A percentile compares a stretch with the other conserved stretches of the same genome.
These are phyloP conservation scores for Saccharomycopsis fibuligera DNA, from an alignment of 805 yeast species.

Conservation along the genomic window DNA sequence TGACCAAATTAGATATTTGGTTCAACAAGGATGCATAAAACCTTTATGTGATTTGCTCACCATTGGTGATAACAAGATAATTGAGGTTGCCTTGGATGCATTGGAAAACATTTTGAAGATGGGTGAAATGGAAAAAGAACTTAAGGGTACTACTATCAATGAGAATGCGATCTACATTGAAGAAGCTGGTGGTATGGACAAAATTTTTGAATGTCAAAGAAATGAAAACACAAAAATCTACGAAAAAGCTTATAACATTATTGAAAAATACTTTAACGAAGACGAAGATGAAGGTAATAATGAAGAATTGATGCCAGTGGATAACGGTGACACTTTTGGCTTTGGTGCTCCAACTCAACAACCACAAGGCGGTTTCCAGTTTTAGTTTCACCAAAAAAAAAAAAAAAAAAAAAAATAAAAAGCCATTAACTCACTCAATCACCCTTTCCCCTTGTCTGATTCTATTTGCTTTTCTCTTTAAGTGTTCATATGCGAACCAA, in stretches of 20 bases:
- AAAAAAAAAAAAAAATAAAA: no score
- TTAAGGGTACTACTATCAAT: slow-evolving; percentile 61
- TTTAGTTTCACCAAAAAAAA: slow-evolving; percentile 24
- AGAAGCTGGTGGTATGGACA: slow-evolving; percentile 98
- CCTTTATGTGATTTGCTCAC: slow-evolving; percentile 90
- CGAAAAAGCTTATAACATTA: slow-evolving; percentile 81
- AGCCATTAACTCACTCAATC: no score
- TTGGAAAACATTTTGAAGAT: slow-evolving; percentile 87
- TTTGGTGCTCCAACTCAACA: slow-evolving; percentile 70
- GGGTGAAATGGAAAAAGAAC: slow-evolving; percentile 89
- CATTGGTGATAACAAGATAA: slow-evolving; percentile 83
- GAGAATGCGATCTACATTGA: slow-evolving; percentile 89
- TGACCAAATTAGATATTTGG: slow-evolving; percentile 88
- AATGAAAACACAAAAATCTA: slow-evolving; percentile 90
- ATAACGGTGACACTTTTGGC: slow-evolving; percentile 78
- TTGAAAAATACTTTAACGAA: slow-evolving; percentile 84
- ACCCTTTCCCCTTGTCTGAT: background rate
- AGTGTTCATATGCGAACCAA: background rate
- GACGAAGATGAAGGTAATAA: slow-evolving; percentile 67
- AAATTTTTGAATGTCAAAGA: slow-evolving; percentile 86
- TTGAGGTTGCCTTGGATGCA: slow-evolving; percentile 93
- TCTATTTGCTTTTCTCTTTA: background rate
- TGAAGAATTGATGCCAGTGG: slow-evolving; percentile 53
- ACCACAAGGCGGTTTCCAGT: slow-evolving; percentile 47
- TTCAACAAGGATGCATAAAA: slow-evolving; percentile 92